Percentiles rank a stretch among this genome's conserved stretches.
Conservation (phyloP, 2,329 filamentous ascomycete genomes). For the Pseudogymnoascus verrucosus region DNA sequence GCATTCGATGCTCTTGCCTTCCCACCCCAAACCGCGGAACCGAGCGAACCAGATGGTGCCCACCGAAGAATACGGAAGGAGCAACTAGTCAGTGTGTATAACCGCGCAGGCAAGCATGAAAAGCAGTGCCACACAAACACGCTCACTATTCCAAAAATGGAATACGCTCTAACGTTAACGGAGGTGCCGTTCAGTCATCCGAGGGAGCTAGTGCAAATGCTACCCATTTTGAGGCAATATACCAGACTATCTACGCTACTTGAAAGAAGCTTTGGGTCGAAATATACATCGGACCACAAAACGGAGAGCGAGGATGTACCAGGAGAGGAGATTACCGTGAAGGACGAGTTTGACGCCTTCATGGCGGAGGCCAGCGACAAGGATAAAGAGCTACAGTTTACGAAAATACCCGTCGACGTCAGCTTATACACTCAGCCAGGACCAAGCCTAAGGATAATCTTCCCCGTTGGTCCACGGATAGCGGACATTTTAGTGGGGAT, state of each 20-base stretch:
- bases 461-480: conserved; percentile 20
- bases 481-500: conserved; percentile 27
- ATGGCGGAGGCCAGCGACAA: conserved; percentile 15
- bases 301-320: neutral
- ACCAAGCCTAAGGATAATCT: conserved; percentile 22
- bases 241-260: conserved; percentile 61
- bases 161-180: conserved; percentile 59
- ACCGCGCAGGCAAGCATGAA: neutral
- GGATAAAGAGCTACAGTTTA: neutral
- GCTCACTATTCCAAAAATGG: conserved; percentile 63
- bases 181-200: conserved; percentile 72
- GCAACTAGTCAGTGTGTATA: neutral
- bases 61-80: neutral
- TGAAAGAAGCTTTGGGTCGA: conserved; percentile 46
- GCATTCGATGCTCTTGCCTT: conserved; percentile 46
- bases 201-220: conserved; percentile 62
- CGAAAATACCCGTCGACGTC: conserved; percentile 21
- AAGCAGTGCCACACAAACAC: conserved; percentile 41
- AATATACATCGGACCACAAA: neutral
- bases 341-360: conserved; percentile 24
- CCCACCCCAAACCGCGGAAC: conserved; percentile 27
- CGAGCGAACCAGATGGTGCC: conserved; percentile 18
- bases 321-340: conserved; percentile 19
- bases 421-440: conserved; percentile 22
- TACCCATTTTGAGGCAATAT: conserved; percentile 71